Evolutionary conservation across 2,329 filamentous ascomycete species (phyloP).

Genomic region (Pochonia chlamydosporia): DNA sequence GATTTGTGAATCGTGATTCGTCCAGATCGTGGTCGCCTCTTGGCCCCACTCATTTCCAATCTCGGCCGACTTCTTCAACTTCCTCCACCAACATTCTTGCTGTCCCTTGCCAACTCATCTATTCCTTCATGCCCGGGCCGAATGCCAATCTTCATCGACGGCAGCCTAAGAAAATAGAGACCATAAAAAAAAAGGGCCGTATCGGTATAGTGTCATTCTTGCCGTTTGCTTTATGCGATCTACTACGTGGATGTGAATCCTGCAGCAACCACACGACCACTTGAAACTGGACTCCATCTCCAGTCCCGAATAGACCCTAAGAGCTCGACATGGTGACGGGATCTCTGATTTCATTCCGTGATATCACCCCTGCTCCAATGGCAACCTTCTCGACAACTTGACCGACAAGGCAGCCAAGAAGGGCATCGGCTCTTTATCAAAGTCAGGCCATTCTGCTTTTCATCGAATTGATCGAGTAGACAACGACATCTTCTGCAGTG

Average conservation of each 20-base stretch:
- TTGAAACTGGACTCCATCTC: background rate
- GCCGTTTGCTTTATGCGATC: background rate
- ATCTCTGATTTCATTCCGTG: background rate
- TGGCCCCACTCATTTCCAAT: background rate
- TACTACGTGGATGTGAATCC: background rate
- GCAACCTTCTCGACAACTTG: background rate
- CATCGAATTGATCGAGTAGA: conserved; percentile 4
- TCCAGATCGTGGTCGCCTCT: background rate
- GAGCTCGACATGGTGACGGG: background rate
- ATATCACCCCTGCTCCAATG: background rate
- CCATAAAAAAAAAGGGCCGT: background rate
- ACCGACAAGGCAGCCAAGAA: background rate
- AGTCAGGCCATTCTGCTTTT: conserved; percentile 7
- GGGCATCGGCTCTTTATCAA: conserved; percentile 10
- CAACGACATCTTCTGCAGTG: conserved; percentile 2
- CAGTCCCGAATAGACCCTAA: background rate
- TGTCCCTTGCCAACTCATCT: background rate
- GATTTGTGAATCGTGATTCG: background rate
- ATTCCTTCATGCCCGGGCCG: background rate
- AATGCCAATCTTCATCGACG: background rate
- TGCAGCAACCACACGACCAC: background rate
- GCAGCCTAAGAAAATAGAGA: background rate
- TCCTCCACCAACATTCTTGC: background rate
- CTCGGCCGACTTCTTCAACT: background rate
- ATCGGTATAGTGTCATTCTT: background rate